Conservation (phyloP, 163 green algal genomes). For the Scenedesmus sp. region DNA sequence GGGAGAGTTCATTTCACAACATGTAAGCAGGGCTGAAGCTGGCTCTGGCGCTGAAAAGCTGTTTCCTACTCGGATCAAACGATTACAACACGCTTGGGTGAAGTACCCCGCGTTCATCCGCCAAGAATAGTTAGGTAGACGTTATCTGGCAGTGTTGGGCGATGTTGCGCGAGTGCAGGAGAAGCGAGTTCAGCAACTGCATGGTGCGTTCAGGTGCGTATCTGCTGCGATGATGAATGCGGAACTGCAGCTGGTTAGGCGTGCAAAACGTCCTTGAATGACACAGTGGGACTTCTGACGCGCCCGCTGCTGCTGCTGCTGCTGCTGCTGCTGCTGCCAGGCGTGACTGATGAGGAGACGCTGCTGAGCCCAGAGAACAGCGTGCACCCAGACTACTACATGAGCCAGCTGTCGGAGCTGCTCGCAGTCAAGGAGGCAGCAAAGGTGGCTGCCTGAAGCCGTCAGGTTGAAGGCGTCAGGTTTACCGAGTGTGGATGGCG, state of each 20-base stretch:
- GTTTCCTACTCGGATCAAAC: too few species aligned
- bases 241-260: too few species aligned
- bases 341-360: slow-evolving; percentile 93
- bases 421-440: slow-evolving; percentile 49
- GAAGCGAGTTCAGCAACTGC: slow-evolving; percentile 94
- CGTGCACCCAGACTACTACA: slow-evolving; percentile 94
- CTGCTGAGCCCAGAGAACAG: slow-evolving; percentile 91
- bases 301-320: background rate
- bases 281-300: background rate
- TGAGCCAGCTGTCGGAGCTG: slow-evolving; percentile 61
- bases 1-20: too few species aligned
- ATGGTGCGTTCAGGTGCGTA: slow-evolving; percentile 75
- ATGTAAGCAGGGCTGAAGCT: background rate
- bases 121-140: too few species aligned
- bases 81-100: too few species aligned
- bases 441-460: slow-evolving; percentile 33
- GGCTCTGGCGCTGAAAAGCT: too few species aligned
- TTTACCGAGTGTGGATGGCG: too few species aligned
- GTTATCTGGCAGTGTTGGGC: too few species aligned
- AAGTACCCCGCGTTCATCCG: slow-evolving; percentile 58
- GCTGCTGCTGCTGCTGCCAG: slow-evolving; percentile 57
- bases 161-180: slow-evolving; percentile 98
- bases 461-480: background rate
- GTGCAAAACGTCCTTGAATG: too few species aligned
- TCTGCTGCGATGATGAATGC: too few species aligned